Evolutionary conservation across 2,329 filamentous ascomycete genomes (phyloP), one percentile per base, ranked within the genome.

Genomic region (Fusarium sp.): DNA sequence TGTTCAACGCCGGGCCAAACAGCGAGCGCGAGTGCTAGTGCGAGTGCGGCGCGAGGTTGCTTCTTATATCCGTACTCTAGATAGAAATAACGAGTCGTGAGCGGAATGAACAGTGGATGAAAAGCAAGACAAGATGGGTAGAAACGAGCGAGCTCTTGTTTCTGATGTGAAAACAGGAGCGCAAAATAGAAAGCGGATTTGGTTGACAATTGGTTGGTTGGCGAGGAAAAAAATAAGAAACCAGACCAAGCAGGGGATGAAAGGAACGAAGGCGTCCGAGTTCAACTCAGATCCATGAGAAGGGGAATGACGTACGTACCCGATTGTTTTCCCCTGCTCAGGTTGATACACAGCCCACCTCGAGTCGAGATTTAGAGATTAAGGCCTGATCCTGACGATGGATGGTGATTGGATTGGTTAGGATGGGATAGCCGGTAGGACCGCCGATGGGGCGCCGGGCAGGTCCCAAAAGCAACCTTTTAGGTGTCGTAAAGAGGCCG

Each of bases 41-140:
- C 27, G 27, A 29, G 27, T 29, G 49, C 44, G 16, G 62, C 20
- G 44, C 38, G 44, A 31, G 5, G 51, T 46, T 29, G 5, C 42
- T 34, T 46, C 56, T 67, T 70, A 65, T 70, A n/a, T n/a, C n/a
- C n/a, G n/a, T n/a, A 62, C 36, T 46, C 60, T 65, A 25, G 31
- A 50, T 49, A 1, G 38, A 29, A 16, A 58, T 16, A 29, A 36
- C 6, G 27, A 38, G 11, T 4, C 62, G 58, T 71, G 53, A 71
- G 68, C 49, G 57, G 46, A 65, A 62, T 62, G 57, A 6, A 46
- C 14, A 9, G 42, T 27, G 42, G 42, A 46, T 27, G 58, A 23
- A 70, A 58, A 36, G 31, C 42, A 65, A 70, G 57, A 70, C 57
- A 65, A 67, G n/a, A n/a, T n/a, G n/a, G n/a, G n/a, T n/a, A n/a